These are phyloP conservation scores for Cadophora gregata DNA, from an alignment of 2,329 filamentous ascomycete species.

Conservation along the genomic window DNA sequence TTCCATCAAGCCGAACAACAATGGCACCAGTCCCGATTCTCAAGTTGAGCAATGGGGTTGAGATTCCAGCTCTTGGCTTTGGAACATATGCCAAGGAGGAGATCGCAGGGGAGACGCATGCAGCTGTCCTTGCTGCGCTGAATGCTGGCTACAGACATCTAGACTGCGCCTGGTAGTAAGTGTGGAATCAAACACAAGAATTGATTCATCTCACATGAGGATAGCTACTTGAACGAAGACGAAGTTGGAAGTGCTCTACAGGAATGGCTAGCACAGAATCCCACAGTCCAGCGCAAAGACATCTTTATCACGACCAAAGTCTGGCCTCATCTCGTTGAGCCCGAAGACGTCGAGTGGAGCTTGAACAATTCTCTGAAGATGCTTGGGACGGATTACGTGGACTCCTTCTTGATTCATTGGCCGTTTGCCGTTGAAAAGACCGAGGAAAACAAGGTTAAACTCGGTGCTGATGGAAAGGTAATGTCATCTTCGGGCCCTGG, in stretches of 20 bases:
- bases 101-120: conserved; percentile 51
- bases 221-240: conserved; percentile 74
- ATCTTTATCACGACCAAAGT: conserved; percentile 43
- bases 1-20: background rate
- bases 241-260: conserved; percentile 80
- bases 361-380: conserved; percentile 74
- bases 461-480: conserved; percentile 58
- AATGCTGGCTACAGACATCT: conserved; percentile 69
- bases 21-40: conserved; percentile 32
- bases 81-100: conserved; percentile 44
- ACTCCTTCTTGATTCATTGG: conserved; percentile 85
- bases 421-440: conserved; percentile 78
- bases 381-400: conserved; percentile 79
- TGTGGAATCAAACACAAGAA: conserved; percentile 9
- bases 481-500: conserved; percentile 1
- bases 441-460: conserved; percentile 64
- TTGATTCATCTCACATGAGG: conserved; percentile 18
- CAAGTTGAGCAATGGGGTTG: conserved; percentile 45
- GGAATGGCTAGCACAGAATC: conserved; percentile 64
- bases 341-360: conserved; percentile 67
- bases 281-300: conserved; percentile 62
- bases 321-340: conserved; percentile 68
- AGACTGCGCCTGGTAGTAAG: conserved; percentile 71
- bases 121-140: conserved; percentile 63
- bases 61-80: conserved; percentile 52